Conservation (phyloP, 345 rosid genomes). For the Hibiscus trionum region DNA sequence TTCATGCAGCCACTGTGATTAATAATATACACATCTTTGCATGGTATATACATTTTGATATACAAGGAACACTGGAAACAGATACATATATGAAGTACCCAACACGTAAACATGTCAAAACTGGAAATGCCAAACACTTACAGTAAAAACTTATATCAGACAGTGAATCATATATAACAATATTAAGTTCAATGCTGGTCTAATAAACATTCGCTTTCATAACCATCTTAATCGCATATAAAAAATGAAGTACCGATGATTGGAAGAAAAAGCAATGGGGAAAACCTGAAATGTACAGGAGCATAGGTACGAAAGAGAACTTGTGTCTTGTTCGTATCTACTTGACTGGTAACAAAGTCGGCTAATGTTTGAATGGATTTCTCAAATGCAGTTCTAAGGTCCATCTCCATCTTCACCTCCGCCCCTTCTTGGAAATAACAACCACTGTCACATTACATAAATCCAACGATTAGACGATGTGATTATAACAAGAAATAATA, state of each 20-base stretch:
- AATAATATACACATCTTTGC: background rate
- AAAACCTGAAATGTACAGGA: conserved; percentile 66
- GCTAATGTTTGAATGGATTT: conserved; percentile 42
- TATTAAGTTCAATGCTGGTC: background rate
- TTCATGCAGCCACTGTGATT: conserved; percentile 1
- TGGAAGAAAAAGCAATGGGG: background rate
- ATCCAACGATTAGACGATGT: conserved; percentile 10
- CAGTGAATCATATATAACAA: background rate
- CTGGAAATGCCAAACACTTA: too few species aligned
- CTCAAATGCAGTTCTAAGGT: conserved; percentile 36
- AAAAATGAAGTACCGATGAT: background rate
- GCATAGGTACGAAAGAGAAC: conserved; percentile 58
- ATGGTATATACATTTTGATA: background rate
- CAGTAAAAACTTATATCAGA: background rate
- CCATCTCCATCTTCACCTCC: conserved; percentile 47
- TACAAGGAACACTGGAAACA: background rate
- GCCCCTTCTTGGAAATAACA: conserved; percentile 50
- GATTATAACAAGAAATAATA: background rate
- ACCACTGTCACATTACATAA: conserved; percentile 30
- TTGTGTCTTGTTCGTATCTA: conserved; percentile 40
- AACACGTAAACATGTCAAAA: background rate
- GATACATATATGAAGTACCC: background rate
- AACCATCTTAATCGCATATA: background rate
- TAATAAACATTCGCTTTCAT: background rate
- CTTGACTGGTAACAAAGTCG: conserved; percentile 35